Base-by-base conservation (phyloP, 208 protist species). In the Acanthamoeba culbertsoni region DNA sequence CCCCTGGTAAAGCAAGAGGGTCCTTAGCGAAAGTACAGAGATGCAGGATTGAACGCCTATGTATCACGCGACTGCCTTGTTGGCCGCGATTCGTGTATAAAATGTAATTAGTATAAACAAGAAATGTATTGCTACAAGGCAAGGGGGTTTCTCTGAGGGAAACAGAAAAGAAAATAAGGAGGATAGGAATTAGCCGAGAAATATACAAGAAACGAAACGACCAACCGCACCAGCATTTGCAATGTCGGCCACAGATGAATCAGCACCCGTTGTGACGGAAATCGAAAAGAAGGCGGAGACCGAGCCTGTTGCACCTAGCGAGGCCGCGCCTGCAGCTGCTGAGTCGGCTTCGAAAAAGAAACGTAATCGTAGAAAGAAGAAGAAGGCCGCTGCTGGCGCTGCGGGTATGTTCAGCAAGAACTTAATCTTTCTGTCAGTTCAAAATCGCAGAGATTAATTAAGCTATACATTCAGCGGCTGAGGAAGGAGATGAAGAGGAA, bases 341-440 rank as follows among this genome's bases (percentile, higher is more conserved):
- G 45, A 33, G 46, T 62, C 84, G 3, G 84, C 84, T 35, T 26
- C 53, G 10, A 71, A 93, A 37, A 93, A 93, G 46, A 93, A 93
- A 46, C 40, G 51, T 18, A 93, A 86, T 26, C 16, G 89, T 18
- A 93, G 43, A 65, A 93, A 93, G 40, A 93, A 93, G 23, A 86
- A 86, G 45, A 93, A 77, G 43, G 35, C 89, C 43, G 89, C 89
- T 86, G 53, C 63, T 31, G 46, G 57, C 28, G 46, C 6, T 37
- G 16, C 73, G 37, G 3, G n/a, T 73, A 12, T 35, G 42, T 51
- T 51, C 18, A 20, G 16, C 73, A 16, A 18, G 26, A 28, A 51
- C 31, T 84, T 1, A 18, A 12, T n/a, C 51, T 26, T 51, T 26
- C 0, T 86, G 16, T 5, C 6, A 0, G 37, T 46, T 86, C 35